Evolutionary conservation across 2,329 filamentous ascomycete genomes (phyloP).

Genomic region (Colletotrichum sp.): DNA sequence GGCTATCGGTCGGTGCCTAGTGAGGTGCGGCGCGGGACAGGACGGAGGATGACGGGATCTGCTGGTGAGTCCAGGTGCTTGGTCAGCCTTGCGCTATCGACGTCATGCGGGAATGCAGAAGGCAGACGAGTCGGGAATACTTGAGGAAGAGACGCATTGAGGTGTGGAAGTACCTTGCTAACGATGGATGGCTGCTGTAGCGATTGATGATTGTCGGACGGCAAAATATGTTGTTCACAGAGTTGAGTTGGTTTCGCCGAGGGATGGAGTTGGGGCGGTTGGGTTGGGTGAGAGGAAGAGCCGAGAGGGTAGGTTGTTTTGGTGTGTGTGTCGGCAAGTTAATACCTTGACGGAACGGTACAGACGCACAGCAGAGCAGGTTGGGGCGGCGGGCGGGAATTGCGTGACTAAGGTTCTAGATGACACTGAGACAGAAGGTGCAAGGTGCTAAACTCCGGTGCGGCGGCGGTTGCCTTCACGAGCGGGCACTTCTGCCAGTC

Average conservation of each 20-base stretch:
- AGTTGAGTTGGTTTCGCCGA: background rate
- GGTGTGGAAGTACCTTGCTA: background rate
- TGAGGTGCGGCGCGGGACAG: background rate
- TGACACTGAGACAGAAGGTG: background rate
- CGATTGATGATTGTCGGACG: background rate
- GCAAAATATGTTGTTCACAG: background rate
- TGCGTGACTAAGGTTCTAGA: conserved; percentile 18
- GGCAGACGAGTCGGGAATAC: background rate
- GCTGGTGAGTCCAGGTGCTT: background rate
- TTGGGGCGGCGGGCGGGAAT: background rate
- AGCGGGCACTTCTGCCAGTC: background rate
- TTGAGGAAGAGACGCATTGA: background rate
- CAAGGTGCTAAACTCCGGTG: background rate
- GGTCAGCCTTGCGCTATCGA: conserved; percentile 17
- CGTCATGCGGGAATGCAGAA: conserved; percentile 2
- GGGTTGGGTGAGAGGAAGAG: background rate
- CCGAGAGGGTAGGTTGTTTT: background rate
- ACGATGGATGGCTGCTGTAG: background rate
- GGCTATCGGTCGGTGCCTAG: conserved; percentile 11
- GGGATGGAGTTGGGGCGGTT: background rate
- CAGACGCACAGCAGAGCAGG: background rate
- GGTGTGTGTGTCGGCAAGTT: background rate
- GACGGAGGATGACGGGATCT: conserved; percentile 17
- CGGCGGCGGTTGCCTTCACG: background rate
- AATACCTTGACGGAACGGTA: background rate